Conservation (phyloP, 139 green algal species). For the Closterium sp. region DNA sequence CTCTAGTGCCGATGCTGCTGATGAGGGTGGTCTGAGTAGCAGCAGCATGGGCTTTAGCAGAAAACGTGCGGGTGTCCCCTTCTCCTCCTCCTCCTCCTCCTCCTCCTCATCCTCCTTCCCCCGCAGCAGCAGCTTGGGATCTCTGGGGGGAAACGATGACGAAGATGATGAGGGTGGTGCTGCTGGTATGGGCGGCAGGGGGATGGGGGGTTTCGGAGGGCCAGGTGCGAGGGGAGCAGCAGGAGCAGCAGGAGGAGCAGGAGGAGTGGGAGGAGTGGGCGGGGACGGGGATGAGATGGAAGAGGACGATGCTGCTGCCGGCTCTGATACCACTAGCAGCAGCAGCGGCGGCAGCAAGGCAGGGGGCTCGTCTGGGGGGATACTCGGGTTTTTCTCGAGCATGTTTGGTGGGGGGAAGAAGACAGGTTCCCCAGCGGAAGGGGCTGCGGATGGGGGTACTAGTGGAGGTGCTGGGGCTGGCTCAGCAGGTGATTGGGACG, state of each 20-base stretch:
- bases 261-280: neutral
- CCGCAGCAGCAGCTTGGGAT: neutral
- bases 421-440: neutral
- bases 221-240: neutral
- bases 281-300: neutral
- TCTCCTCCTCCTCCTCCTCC: neutral
- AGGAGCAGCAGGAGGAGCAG: neutral
- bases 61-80: neutral
- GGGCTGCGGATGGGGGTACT: neutral
- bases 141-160: neutral
- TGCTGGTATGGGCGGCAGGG: neutral
- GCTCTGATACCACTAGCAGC: neutral
- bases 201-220: neutral
- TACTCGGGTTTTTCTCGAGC: neutral
- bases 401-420: neutral
- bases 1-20: neutral
- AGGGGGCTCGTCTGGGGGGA: neutral
- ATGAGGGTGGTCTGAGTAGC: neutral
- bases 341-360: neutral
- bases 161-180: neutral
- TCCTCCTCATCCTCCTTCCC: neutral
- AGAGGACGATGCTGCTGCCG: neutral
- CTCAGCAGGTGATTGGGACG: neutral
- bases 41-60: neutral
- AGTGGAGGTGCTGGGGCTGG: neutral